Evolutionary conservation across 2,329 filamentous ascomycete genomes (phyloP).

Genomic region (Sporothrix protearum): DNA sequence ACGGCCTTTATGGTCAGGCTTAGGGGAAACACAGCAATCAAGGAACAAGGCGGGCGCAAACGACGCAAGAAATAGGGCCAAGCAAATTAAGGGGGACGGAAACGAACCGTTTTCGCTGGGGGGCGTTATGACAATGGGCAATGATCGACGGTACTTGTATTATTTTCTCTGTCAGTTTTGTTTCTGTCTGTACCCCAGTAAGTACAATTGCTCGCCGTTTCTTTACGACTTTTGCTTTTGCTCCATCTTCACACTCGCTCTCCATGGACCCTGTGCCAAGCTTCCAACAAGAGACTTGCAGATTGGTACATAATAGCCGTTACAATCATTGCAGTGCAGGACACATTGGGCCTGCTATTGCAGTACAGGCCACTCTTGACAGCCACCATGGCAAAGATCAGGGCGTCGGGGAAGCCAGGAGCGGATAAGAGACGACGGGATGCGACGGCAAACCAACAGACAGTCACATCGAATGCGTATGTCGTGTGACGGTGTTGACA

Average conservation of each 20-base stretch:
- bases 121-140: background rate
- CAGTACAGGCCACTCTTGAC: no score
- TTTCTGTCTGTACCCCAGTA: background rate
- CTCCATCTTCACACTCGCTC: background rate
- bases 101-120: background rate
- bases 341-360: no score
- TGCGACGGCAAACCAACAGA: background rate
- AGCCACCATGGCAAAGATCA: no score
- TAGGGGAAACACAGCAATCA: background rate
- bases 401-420: conserved; percentile 6
- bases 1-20: background rate
- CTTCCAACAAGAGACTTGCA: background rate
- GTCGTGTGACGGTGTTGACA: background rate
- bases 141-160: background rate
- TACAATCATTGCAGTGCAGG: no score
- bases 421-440: background rate
- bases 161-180: background rate
- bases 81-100: background rate
- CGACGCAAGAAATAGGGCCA: background rate
- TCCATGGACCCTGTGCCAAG: conserved; percentile 6
- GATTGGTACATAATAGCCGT: no score
- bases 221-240: background rate
- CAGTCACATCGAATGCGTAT: background rate
- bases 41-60: background rate
- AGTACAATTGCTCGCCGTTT: background rate